These are phyloP conservation scores for Termitomyces heimii DNA, from an alignment of 768 basidiomycete genomes.

Conservation along the genomic window DNA sequence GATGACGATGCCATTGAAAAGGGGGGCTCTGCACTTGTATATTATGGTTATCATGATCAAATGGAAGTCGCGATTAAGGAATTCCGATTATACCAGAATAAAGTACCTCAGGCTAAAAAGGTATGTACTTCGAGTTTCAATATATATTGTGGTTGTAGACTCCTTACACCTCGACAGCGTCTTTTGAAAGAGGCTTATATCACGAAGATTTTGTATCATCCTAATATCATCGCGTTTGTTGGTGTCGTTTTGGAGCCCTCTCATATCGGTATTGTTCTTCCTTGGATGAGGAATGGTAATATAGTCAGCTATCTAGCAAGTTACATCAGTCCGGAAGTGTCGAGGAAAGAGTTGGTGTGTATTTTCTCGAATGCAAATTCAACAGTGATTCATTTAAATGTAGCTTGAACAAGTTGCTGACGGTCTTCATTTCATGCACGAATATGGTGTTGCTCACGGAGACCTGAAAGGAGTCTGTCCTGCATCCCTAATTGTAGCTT, in stretches of 20 bases:
- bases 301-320: conserved; percentile 12
- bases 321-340: background rate
- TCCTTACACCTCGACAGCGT: conserved; percentile 1
- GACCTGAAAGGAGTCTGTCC: conserved; percentile 31
- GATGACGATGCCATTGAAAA: background rate
- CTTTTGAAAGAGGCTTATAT: conserved; percentile 18
- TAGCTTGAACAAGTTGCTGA: conserved; percentile 23
- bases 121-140: background rate
- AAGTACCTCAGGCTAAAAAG: conserved; percentile 4
- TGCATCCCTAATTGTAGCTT: background rate
- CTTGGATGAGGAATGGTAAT: conserved; percentile 25
- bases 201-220: conserved; percentile 15
- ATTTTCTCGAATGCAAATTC: background rate
- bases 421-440: conserved; percentile 20
- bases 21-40: conserved; percentile 14
- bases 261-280: conserved; percentile 18
- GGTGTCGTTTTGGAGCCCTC: conserved; percentile 14
- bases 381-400: background rate
- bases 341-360: conserved; percentile 11
- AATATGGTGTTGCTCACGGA: conserved; percentile 28
- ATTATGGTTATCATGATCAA: conserved; percentile 7
- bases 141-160: background rate
- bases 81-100: conserved; percentile 7
- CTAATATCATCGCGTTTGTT: conserved; percentile 18
- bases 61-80: conserved; percentile 15